Conservation (phyloP, 2,329 filamentous ascomycete species). For the Tolypocladium paradoxum region DNA sequence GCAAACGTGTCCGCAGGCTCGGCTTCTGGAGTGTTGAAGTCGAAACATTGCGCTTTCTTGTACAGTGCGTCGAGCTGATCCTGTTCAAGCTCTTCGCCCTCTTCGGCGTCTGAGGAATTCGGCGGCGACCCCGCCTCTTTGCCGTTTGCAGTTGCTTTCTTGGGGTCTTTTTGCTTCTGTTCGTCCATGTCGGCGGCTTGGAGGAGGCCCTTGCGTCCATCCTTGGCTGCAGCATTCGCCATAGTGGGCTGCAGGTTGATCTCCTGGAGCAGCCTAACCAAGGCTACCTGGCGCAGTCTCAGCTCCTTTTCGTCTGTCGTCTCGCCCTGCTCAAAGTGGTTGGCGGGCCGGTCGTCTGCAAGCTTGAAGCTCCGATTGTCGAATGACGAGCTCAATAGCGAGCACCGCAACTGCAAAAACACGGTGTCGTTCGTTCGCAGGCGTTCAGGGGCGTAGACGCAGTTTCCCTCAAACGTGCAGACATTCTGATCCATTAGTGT, state of each 20-base stretch:
- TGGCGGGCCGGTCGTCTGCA: conserved; percentile 58
- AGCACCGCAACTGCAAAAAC: conserved; percentile 80
- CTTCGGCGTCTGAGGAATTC: conserved; percentile 58
- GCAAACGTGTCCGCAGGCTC: conserved; percentile 74
- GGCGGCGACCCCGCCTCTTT: conserved; percentile 38
- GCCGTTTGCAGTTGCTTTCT: conserved; percentile 18
- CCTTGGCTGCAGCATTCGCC: conserved; percentile 64
- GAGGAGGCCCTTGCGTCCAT: conserved; percentile 74
- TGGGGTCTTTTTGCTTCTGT: conserved; percentile 50
- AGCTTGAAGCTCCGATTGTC: conserved; percentile 47
- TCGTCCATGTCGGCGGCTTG: conserved; percentile 84
- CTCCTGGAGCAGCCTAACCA: conserved; percentile 84
- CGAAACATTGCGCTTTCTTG: conserved; percentile 92
- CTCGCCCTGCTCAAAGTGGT: conserved; percentile 76
- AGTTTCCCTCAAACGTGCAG: conserved; percentile 76
- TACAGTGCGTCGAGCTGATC: conserved; percentile 91
- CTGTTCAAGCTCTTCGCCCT: conserved; percentile 85
- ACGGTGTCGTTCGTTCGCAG: conserved; percentile 86
- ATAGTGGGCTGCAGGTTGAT: conserved; percentile 70
- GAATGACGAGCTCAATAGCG: conserved; percentile 64
- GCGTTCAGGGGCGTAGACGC: conserved; percentile 79
- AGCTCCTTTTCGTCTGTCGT: conserved; percentile 75
- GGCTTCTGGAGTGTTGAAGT: conserved; percentile 81
- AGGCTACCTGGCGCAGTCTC: conserved; percentile 70
- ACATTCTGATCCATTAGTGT: conserved; percentile 83